Percentiles rank a stretch among this genome's conserved stretches.
These are phyloP conservation scores for Epichloe sibirici DNA, from an alignment of 2,329 filamentous ascomycete genomes.

Conservation along the genomic window DNA sequence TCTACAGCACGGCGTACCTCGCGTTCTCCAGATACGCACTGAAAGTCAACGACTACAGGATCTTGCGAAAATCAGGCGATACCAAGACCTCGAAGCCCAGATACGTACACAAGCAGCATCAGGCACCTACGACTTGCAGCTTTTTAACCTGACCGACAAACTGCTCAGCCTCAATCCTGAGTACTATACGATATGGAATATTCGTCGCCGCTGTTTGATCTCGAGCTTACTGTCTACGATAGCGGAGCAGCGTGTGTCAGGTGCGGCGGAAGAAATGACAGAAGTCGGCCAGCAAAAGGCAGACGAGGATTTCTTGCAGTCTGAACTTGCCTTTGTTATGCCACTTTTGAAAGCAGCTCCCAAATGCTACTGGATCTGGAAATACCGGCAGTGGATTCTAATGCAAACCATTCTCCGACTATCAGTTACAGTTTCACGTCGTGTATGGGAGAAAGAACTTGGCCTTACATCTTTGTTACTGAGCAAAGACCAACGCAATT, in stretches of 20 bases:
- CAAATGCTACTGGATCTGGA: constrained; percentile 1
- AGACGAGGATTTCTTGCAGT: neutral
- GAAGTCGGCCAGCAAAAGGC: neutral
- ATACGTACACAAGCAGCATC: constrained; percentile 30
- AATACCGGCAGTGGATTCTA: neutral
- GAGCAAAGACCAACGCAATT: neutral
- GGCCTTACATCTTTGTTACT: neutral
- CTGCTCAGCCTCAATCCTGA: constrained; percentile 70
- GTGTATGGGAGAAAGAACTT: neutral
- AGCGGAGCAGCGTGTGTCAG: no score
- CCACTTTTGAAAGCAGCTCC: neutral
- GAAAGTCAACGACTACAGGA: constrained; percentile 57
- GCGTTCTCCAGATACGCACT: constrained; percentile 44
- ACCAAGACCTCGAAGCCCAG: constrained; percentile 53
- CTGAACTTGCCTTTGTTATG: neutral
- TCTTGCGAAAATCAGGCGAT: constrained; percentile 57
- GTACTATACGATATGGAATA: constrained; percentile 87
- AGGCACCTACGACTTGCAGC: neutral
- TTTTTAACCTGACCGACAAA: constrained; percentile 31
- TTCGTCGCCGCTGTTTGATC: constrained; percentile 60
- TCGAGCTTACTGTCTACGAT: constrained; percentile 39
- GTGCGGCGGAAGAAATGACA: no score
- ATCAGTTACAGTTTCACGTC: neutral
- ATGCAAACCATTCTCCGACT: neutral
- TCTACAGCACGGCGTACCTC: constrained; percentile 51